Base-by-base conservation (phyloP, 1,284 basidiomycete genomes). In the Cutaneotrichosporon spelunceum region DNA sequence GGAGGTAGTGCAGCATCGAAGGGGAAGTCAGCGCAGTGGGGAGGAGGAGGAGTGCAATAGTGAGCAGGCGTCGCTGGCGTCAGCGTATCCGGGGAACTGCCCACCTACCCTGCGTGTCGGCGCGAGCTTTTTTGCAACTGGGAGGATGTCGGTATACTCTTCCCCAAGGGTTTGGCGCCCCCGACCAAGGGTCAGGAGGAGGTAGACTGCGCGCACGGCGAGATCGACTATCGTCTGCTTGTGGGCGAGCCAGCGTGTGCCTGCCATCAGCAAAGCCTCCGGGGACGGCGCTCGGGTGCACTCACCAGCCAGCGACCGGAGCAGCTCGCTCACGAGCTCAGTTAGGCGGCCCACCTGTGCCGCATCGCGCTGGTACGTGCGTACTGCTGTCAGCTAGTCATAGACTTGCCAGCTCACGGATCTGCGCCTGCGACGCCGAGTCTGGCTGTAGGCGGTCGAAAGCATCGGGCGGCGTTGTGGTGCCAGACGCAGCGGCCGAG, bases 61-160 rank as follows among this genome's bases (percentile, higher is more conserved):
- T 81, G 48, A 91, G 80, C 13, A 91, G 79, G 1, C 77, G 72
- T n/a, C 76, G 69, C 77, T 78, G 56, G 21, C 5, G 50, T 61
- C 34, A 65, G 66, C 26, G 24, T 14, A 27, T 5, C 33, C 11
- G 14, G n/a, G 30, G 2, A 4, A 4, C 5, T 10, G 59, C 68
- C 59, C 36, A 74, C 68, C 59, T 33, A 74, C 72, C 53, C 53
- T 61, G 36, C 64, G 65, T 0, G 71, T 64, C 7, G 72, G 70
- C 11, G 62, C 47, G 8, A 62, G 60, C 10, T 78, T 72, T 14
- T 86, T 85, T 60, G 48, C 26, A 16, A 86, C 85, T 58, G 88
- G 85, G 84, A 90, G 88, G 33, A 90, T 88, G 70, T 90, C 89
- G 1, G 91, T 93, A 72, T 95, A 95, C 74, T 95, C 91, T 77